Base-by-base conservation (phyloP, 345 rosid genomes). In the Cardamine chenopodiifolia region DNA sequence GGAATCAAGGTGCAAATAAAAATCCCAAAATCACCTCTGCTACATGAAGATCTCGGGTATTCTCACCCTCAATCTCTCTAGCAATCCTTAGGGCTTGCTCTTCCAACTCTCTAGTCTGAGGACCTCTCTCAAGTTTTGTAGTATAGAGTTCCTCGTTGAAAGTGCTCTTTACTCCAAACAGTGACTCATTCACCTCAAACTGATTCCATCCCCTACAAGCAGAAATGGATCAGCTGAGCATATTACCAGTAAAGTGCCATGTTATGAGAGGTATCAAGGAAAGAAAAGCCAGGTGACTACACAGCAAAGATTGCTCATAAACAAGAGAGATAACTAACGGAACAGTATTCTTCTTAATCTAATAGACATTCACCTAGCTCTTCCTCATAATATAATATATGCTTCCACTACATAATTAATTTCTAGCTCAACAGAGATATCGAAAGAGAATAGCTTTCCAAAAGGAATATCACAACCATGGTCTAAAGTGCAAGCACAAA, bases 111-210 rank as follows among this genome's bases (percentile, higher is more conserved):
- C 79, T 85, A 70, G 19, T 83, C 61, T 40, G 78, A 68, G 89
- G 83, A 76, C 91, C 93, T 84, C 80, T 90, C 70, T 86, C 84
- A 65, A 96, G 90, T 80, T 83, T 87, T 71, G 99, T 92, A 8
- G 95, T 96, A 71, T 96, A 92, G 58, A 87, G 84, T n/a, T 92
- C 97, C 86, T 90, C 98, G 64, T 87, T 44, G 67, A 89, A 96
- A 60, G 97, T 96, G 81, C 90, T 92, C 80, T 78, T 86, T 37
- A 95, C 93, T 69, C 99, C 99, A 86, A 95, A 92, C 60, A 90
- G 78, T 74, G 59, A 45, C 80, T 85, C 77, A 72, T 95, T 95
- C 73, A 80, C 83, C 82, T 84, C 86, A 86, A 95, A 95, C 77
- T 92, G 98, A 86, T 92, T 78, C 98, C 99, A 95, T 15, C 80